Evolutionary conservation across 2,329 filamentous ascomycete genomes (phyloP), one percentile per base, ranked within the genome.

Genomic region (Colletotrichum sp.): DNA sequence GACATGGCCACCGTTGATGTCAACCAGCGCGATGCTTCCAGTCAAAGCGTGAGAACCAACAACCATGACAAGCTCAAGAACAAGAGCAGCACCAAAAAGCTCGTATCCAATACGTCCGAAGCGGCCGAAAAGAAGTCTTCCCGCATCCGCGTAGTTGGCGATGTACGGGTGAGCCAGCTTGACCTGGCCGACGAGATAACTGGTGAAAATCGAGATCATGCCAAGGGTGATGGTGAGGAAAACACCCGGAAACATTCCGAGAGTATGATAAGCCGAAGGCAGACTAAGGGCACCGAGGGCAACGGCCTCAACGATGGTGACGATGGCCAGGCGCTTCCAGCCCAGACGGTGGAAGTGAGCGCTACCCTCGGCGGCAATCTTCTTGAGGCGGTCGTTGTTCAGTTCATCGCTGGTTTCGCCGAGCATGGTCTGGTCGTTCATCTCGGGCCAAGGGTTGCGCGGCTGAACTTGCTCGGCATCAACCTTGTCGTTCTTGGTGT

Each of bases 41-140:
- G 93, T 94, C 77, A 95, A 85, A 61, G 94, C 87, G 83, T 95
- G 94, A n/a, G 92, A 93, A 32, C 90, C 92, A 84, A 93, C 92
- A 79, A 94, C 89, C 84, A 95, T 94, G 74, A 93, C 84, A 39
- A 95, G 86, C 82, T 94, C 91, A 16, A 94, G 83, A 12, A 90
- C 85, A 78, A 93, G 92, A 76, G 90, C 91, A 76, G 86, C 83
- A 30, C 92, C 92, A 64, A 94, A 85, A 30, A 95, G 78, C 81
- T 93, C 91, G 75, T 91, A 90, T 3, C 92, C 92, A 52, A 90
- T 85, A 16, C 84, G 85, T 8, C 94, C 74, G 48, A 63, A 76
- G 34, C 74, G 74, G 32, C 71, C 94, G 74, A 88, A 87, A 64
- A 95, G 85, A 60, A 94, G 85, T 48, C 89, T 86, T 4, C 92